These are phyloP conservation scores for Microsporum canis DNA, from an alignment of 2,329 filamentous ascomycete genomes.

Conservation along the genomic window DNA sequence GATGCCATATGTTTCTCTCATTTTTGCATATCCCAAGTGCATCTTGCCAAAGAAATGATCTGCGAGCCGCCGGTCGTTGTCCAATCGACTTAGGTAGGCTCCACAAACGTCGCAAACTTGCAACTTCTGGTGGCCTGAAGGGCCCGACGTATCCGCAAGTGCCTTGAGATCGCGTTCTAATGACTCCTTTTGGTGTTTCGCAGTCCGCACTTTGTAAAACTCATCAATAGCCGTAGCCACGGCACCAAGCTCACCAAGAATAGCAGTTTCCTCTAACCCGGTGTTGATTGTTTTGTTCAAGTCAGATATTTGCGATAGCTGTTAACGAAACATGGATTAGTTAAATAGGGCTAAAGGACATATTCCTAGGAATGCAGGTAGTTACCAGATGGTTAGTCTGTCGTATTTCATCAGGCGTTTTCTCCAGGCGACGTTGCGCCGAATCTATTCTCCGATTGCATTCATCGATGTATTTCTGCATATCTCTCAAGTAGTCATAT, in stretches of 20 bases:
- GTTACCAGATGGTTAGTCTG: constrained; percentile 75
- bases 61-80: constrained; percentile 86
- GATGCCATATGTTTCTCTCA: constrained; percentile 86
- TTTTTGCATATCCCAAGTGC: constrained; percentile 95
- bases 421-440: constrained; percentile 82
- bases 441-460: constrained; percentile 89
- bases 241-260: constrained; percentile 69
- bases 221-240: constrained; percentile 78
- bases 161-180: constrained; percentile 81
- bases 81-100: constrained; percentile 79
- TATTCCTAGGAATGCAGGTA: background rate
- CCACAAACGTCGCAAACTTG: constrained; percentile 98
- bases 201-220: constrained; percentile 71
- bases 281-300: constrained; percentile 65
- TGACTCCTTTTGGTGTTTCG: constrained; percentile 69
- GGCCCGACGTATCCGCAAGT: constrained; percentile 81
- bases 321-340: background rate
- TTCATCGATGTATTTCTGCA: constrained; percentile 93
- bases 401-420: constrained; percentile 92
- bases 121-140: constrained; percentile 90
- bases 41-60: constrained; percentile 99
- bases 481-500: constrained; percentile 90
- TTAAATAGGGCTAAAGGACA: background rate
- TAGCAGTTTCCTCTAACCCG: constrained; percentile 72
- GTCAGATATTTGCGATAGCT: constrained; percentile 75